Evolutionary conservation across 169 alveolate species (phyloP).

Genomic region (Cryptosporidium muris): DNA sequence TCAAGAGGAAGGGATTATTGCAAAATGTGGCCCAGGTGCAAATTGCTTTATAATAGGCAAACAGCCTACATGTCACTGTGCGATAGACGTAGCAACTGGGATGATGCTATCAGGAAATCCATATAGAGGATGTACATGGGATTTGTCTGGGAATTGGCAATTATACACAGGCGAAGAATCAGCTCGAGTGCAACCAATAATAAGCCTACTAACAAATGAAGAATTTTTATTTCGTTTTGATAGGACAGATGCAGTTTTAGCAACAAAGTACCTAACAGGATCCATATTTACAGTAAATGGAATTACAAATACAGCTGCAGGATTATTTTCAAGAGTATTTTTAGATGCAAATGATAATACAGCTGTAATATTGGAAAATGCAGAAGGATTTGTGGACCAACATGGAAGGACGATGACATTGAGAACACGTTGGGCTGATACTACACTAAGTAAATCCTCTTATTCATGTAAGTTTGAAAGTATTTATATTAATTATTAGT

Average conservation of each 20-base stretch:
- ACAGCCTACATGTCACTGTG: constrained; percentile 78
- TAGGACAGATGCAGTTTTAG: constrained; percentile 75
- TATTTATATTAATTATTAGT: neutral
- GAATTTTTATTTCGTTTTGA: constrained; percentile 74
- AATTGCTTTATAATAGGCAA: constrained; percentile 75
- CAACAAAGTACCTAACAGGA: constrained; percentile 74
- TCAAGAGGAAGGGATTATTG: constrained; percentile 74
- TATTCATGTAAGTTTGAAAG: constrained; percentile 56
- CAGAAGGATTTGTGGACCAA: constrained; percentile 77
- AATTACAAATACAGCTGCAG: constrained; percentile 72
- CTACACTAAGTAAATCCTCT: constrained; percentile 49
- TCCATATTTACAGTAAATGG: constrained; percentile 75
- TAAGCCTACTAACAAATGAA: constrained; percentile 75
- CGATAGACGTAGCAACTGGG: constrained; percentile 76
- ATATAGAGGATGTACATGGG: constrained; percentile 80
- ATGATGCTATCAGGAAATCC: constrained; percentile 78
- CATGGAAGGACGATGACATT: constrained; percentile 74
- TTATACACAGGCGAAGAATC: constrained; percentile 72
- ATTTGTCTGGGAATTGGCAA: constrained; percentile 79
- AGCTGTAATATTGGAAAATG: constrained; percentile 74
- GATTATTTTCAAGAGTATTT: constrained; percentile 71
- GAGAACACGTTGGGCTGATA: constrained; percentile 73
- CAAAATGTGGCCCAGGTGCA: constrained; percentile 80
- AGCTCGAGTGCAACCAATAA: constrained; percentile 58
- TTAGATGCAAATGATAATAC: constrained; percentile 76